Evolutionary conservation across 140 eudicot genomes (phyloP), one percentile per base, ranked within the genome.

Genomic region (Bidens hawaiensis): DNA sequence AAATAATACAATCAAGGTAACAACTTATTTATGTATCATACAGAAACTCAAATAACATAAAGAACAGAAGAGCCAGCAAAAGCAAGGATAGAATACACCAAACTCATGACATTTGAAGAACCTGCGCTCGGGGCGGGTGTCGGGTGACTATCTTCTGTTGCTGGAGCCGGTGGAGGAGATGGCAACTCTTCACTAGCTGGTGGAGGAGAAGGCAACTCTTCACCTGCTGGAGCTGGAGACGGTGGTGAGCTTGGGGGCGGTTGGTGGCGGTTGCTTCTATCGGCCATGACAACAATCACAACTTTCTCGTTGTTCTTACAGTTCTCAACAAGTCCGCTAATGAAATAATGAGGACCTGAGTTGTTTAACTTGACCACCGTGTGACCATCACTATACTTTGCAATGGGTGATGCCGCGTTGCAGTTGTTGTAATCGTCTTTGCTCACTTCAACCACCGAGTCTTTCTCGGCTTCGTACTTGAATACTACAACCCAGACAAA

Each of bases 281-380:
- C 89, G 1, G 96, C 98, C 91, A 91, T 24, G 8, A 91, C 98
- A n/a, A 91, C 74, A 1, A 84, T 75, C 19, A 70, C 70, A 27
- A 91, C 2, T 79, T 91, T 91, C 51, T 91, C 87, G 19, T 91
- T 91, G 75, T 87, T 82, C 51, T 53, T 74, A 60, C 98, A 91
- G 57, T 91, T 63, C 2, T 91, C 85, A 22, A 79, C 62, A 12
- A 77, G 78, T 19, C 96, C 98, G 23, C 98, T 91, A 6, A 91
- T 91, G 91, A 91, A 91, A 77, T 87, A 91, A 56, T 84, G 79
- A 24, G 95, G 89, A 4, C 98, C 98, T 0, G 98, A 91, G 69
- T 78, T 70, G 46, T 63, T 52, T 36, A 91, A 63, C 63, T 81
- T 78, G 72, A 70, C 64, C 51, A 75, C 75, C 4, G 95, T 64